A percentile compares a stretch with the other conserved stretches of the same genome.
phyloP scores from a whole-genome alignment of 345 rosid genomes.

The Ceriops decandra region DNA sequence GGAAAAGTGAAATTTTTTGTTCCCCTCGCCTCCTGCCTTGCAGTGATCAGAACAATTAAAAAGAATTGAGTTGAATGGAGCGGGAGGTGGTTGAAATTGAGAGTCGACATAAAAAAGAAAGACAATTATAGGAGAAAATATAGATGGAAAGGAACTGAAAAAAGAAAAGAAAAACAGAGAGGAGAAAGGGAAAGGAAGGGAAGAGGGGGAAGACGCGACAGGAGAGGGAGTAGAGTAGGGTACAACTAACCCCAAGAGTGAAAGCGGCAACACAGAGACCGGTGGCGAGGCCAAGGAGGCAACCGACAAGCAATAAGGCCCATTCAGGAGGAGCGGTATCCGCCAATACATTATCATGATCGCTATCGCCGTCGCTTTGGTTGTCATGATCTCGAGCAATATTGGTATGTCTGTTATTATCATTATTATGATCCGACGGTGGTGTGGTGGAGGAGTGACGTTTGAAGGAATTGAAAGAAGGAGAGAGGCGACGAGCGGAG shows the following conservation, averaged over 20 bases:
- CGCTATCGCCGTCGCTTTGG: conserved; percentile 9
- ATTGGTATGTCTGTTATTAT: too few species aligned
- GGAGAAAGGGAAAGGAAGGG: too few species aligned
- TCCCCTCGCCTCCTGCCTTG: too few species aligned
- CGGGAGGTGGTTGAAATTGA: too few species aligned
- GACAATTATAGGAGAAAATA: too few species aligned
- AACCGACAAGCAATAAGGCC: conserved; percentile 85
- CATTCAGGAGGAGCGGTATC: conserved; percentile 94
- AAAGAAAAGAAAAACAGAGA: background rate
- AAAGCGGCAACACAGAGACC: conserved; percentile 93
- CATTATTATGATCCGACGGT: too few species aligned
- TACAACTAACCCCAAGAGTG: conserved; percentile 61
- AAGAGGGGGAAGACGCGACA: background rate
- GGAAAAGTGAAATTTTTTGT: background rate
- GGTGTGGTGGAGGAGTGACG: too few species aligned
- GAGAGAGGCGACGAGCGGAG: conserved; percentile 1
- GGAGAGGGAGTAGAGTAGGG: background rate
- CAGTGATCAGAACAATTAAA: too few species aligned
- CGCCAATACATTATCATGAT: conserved; percentile 43
- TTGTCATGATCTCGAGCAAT: conserved; percentile 10
- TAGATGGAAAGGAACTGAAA: background rate
- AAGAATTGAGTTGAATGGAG: too few species aligned
- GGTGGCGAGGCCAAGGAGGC: conserved; percentile 87
- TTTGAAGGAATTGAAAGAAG: too few species aligned
- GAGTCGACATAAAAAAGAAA: background rate